Evolutionary conservation across 2,329 filamentous ascomycete genomes (phyloP), one percentile per base, ranked within the genome.

Genomic region (Lizonia empirigonia): DNA sequence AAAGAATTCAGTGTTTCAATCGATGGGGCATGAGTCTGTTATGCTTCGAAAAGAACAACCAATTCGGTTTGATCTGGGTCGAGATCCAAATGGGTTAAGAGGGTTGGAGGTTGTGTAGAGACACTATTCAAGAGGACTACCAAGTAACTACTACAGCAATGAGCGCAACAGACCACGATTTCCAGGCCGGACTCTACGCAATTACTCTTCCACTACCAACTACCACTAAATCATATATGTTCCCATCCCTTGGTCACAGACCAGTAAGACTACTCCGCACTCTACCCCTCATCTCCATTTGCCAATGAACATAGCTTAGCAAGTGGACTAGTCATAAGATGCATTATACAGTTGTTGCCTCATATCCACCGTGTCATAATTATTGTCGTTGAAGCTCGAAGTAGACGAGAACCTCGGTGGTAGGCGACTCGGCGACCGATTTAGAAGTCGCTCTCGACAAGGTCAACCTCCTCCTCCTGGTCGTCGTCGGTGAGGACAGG

Each of bases 381-480:
- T 19, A 23, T 45, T 33, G 36, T 37, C 6, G 8, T n/a, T 29
- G 10, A 50, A 39, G 24, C 20, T 45, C 35, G 34, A 50, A 48
- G 37, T 45, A 37, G 47, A 55, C 36, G n/a, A 16, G 12, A 7
- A 40, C 23, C 41, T 34, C 19, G 13, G 16, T 15, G 13, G 27
- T 30, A 2, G 27, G 5, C 5, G 27, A 30, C 27, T 30, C 10
- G 34, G 34, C 15, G 18, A 8, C 7, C n/a, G 10, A 18, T 23
- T 49, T 60, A 57, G 44, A 48, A 34, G 27, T 61, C 63, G 36
- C 44, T 56, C 5, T 50, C 58, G 26, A 65, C 26, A 32, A 67
- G 59, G 18, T 61, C 65, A 38, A 69, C 7, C 59, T 72, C 69
- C 61, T 72, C 69, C 61, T 72, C 68, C 52, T 72, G 58, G 45